Evolutionary conservation across 768 basidiomycete genomes (phyloP), one percentile per base, ranked within the genome.

Genomic region (Suillus ampliporus): DNA sequence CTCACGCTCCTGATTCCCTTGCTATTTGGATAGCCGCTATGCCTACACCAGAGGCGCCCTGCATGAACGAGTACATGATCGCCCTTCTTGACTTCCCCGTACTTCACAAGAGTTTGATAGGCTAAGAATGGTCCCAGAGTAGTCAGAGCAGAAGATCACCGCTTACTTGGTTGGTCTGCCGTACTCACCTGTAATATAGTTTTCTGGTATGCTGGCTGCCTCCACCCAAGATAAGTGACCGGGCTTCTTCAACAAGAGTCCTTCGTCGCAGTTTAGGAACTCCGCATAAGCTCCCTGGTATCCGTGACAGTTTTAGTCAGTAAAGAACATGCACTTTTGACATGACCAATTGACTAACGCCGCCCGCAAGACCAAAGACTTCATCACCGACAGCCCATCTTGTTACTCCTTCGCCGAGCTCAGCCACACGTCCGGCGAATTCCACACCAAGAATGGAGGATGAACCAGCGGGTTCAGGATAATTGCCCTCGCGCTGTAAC

Each of bases 31-130:
- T 92, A 15, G 93, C 92, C 3, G 95, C 89, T 17, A 96, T 74
- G 1, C 95, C 95, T 5, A 97, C 94, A 34, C 95, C 94, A 14
- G 92, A 94, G 4, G 94, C 94, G 8, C 89, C n/a, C 96, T 21
- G 95, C 94, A 71, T 98, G 97, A 14, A 98, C 82, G 17, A 99
- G 83, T 11, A 94, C 92, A 69, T 90, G 77, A 52, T 94, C 89
- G 40, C 87, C 86, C 65, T 82, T 71, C 71, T 89, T 85, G 48
- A 96, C 69, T 67, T 90, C 82, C 1, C 89, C 91, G 64, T 89
- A 85, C 40, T 89, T 72, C 52, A 92, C 81, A 21, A 90, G 73
- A 0, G 85, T 88, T 69, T 89, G 88, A 71, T 80, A 88, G 5
- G 88, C 88, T 86, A 66, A 43, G 58, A 34, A 61, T 34, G 14